Conservation (phyloP, 169 alveolate species). For the Plasmodium gonderi region DNA sequence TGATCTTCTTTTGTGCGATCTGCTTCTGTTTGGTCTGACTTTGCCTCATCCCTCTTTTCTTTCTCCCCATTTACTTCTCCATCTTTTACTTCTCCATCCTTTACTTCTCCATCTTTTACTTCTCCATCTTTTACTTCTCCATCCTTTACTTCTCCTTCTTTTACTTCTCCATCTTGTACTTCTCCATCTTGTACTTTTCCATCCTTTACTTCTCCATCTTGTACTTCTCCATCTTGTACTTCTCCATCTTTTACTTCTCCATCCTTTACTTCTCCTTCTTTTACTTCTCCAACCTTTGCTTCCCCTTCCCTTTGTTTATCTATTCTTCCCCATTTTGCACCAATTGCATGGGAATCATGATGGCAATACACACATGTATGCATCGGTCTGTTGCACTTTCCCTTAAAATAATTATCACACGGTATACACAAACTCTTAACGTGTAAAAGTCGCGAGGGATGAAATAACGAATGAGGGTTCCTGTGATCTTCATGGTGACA, state of each 20-base stretch:
- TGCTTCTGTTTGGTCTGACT: background rate
- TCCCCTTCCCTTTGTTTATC: background rate
- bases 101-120: background rate
- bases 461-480: constrained; percentile 3
- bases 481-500: constrained; percentile 49
- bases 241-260: background rate
- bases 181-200: background rate
- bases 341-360: background rate
- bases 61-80: background rate
- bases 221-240: background rate
- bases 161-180: background rate
- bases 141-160: background rate
- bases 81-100: background rate
- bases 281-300: background rate
- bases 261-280: background rate
- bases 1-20: background rate
- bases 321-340: background rate
- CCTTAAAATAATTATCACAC: constrained; percentile 11
- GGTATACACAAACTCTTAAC: constrained; percentile 9
- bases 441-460: constrained; percentile 23
- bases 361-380: constrained; percentile 26
- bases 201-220: background rate
- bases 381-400: constrained; percentile 16
- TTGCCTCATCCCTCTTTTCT: background rate
- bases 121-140: background rate